Evolutionary conservation across 768 basidiomycete species (phyloP), one percentile per base, ranked within the genome.

Genomic region (Cyclocybe cylindracea): DNA sequence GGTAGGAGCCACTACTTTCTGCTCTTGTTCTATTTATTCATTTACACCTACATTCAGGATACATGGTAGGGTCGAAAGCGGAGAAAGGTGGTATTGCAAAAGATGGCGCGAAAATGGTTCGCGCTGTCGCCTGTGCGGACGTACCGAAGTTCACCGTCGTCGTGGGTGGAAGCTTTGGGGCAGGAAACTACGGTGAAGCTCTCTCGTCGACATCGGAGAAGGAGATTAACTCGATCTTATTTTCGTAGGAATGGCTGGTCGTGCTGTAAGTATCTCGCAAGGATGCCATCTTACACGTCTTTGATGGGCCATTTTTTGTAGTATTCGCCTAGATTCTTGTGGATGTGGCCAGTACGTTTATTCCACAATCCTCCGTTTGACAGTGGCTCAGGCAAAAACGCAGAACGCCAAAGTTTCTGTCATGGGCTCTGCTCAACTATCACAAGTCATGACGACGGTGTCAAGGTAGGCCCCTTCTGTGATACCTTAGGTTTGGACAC

Each of bases 61-160:
- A 97, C 62, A 98, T 97, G 94, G 94, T 98, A 3, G 94, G 94
- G 5, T 94, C 91, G 4, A 95, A 94, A 58, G 95, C 95, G 14
- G 94, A 98, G 71, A 83, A 82, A 60, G 94, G 92, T 2, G 94
- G 94, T 0, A 98, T 98, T 58, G 94, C 94, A 4, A 95, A 95
- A 70, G 93, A 97, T 63, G 91, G 84, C 36, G 94, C 94, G 6
- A 97, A 97, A 78, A 95, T 98, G 91, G 94, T 98, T 60, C 86
- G 94, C 39, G 92, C 93, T 5, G 93, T 95, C 13, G 92, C 93
- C 4, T 93, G 93, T 57, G 92, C 93, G 13, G 88, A 96, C 57
- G 93, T 96, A 6, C 94, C 95, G 10, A 98, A 98, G 70, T 76
- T 96, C 54, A 97, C 94, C 1, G 91, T 97, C 29, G 76, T 97